Conservation (phyloP, 495 filamentous ascomycete species). For the Acidomyces sp. region DNA sequence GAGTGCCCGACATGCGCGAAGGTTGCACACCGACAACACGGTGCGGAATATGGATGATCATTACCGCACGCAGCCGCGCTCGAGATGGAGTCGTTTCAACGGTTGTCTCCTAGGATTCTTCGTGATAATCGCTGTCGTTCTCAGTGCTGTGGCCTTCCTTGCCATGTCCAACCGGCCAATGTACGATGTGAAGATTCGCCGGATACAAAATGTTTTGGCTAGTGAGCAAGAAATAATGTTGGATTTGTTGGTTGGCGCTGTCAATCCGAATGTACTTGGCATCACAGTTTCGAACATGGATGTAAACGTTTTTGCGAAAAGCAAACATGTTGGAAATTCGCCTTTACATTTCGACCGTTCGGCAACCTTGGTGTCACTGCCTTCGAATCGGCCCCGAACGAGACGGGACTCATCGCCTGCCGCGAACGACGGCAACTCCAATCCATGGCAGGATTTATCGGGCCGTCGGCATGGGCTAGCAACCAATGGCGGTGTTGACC, state of each 20-base stretch:
- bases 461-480: conserved; percentile 13
- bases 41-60: conserved; percentile 65
- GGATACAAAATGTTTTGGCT: conserved; percentile 77
- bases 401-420: neutral
- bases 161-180: conserved; percentile 84
- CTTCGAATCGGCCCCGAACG: neutral
- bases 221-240: conserved; percentile 94
- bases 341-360: conserved; percentile 49
- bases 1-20: conserved; percentile 42
- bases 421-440: conserved; percentile 1
- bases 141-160: conserved; percentile 73
- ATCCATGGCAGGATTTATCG: conserved; percentile 11
- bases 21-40: conserved; percentile 44
- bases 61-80: conserved; percentile 48
- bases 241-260: conserved; percentile 72
- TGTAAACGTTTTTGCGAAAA: conserved; percentile 86
- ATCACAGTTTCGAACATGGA: conserved; percentile 74
- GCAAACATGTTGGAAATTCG: conserved; percentile 66
- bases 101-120: conserved; percentile 65
- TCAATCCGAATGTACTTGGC: conserved; percentile 83
- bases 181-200: conserved; percentile 56
- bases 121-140: conserved; percentile 61
- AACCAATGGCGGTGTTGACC: conserved; percentile 39
- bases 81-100: conserved; percentile 46
- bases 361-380: conserved; percentile 13